Percentiles rank a stretch among this genome's conserved stretches.
Conservation (phyloP, 1,284 basidiomycete species). For the Cyathus pygmaeus region DNA sequence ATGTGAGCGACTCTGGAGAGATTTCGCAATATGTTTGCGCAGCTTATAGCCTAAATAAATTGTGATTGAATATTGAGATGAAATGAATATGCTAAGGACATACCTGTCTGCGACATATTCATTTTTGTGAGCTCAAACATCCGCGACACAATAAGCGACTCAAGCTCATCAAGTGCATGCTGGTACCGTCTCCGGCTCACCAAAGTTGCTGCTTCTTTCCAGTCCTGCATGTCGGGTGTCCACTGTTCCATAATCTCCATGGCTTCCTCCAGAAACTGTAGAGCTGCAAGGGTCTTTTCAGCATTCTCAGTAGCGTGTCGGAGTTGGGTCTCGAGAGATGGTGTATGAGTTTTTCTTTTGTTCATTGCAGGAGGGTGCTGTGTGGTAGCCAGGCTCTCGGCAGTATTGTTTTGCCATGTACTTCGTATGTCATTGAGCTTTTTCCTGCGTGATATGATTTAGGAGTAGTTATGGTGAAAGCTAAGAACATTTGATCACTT, state of each 20-base stretch:
- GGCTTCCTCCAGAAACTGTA: constrained; percentile 30
- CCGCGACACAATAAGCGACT: constrained; percentile 20
- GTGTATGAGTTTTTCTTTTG: background rate
- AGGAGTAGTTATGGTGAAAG: no score
- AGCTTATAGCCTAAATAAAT: constrained; percentile 28
- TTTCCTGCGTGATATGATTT: background rate
- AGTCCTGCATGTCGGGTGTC: no score
- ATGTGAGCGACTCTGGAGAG: constrained; percentile 23
- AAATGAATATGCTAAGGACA: no score
- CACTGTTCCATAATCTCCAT: constrained; percentile 24
- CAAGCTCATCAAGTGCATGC: constrained; percentile 18
- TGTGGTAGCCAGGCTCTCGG: no score
- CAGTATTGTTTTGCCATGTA: background rate
- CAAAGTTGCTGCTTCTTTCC: no score
- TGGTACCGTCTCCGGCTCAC: constrained; percentile 9
- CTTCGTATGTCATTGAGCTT: background rate
- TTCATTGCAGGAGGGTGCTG: no score
- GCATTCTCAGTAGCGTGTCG: constrained; percentile 24
- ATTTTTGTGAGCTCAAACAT: constrained; percentile 24
- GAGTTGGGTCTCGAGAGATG: constrained; percentile 2
- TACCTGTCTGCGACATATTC: constrained; percentile 20
- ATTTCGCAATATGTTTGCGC: constrained; percentile 24
- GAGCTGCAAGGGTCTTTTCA: constrained; percentile 12
- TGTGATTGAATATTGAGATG: no score
- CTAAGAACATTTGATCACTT: constrained; percentile 18